These are phyloP conservation scores for Lecanicillium sp. DNA, from an alignment of 2,329 filamentous ascomycete species.

Conservation along the genomic window DNA sequence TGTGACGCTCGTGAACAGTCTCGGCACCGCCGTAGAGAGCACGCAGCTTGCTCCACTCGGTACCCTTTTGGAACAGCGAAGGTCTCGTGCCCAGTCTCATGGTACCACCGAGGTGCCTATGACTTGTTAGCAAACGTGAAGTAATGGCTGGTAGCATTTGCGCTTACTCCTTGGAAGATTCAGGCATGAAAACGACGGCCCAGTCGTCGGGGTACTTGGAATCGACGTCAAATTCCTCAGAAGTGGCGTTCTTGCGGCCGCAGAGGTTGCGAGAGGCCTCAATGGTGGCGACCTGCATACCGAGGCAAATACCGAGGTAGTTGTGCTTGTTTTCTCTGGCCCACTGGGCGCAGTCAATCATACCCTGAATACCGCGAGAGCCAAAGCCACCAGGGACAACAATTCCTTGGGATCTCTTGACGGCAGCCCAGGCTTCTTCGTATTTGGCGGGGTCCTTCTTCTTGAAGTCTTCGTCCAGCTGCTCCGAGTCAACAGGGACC, in stretches of 20 bases:
- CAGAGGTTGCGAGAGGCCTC: slow-evolving; percentile 76
- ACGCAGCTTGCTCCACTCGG: slow-evolving; percentile 72
- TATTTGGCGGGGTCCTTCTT: slow-evolving; percentile 61
- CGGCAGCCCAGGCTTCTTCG: slow-evolving; percentile 77
- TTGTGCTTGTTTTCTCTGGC: slow-evolving; percentile 74
- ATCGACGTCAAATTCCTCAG: slow-evolving; percentile 46
- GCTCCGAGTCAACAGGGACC: slow-evolving; percentile 75
- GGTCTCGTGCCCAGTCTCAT: slow-evolving; percentile 76
- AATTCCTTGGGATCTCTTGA: slow-evolving; percentile 62
- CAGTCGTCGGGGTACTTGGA: slow-evolving; percentile 46
- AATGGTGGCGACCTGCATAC: slow-evolving; percentile 88
- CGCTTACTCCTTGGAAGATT: slow-evolving; percentile 39
- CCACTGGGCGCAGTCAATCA: slow-evolving; percentile 83
- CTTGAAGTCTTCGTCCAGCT: slow-evolving; percentile 64
- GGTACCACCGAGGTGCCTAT: slow-evolving; percentile 61
- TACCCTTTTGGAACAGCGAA: slow-evolving; percentile 66
- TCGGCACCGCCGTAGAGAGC: slow-evolving; percentile 58
- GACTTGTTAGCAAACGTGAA: not conserved
- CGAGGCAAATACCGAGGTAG: slow-evolving; percentile 84
- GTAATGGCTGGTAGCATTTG: not conserved
- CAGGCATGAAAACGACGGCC: slow-evolving; percentile 88
- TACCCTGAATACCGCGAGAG: slow-evolving; percentile 74
- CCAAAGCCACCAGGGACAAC: slow-evolving; percentile 69
- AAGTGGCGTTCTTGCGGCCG: slow-evolving; percentile 48
- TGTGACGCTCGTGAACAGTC: slow-evolving; percentile 65